Percentiles rank a stretch among this genome's conserved stretches.
Evolutionary conservation across 2,329 filamentous ascomycete genomes (phyloP).

Genomic region (Bisporella sp.): DNA sequence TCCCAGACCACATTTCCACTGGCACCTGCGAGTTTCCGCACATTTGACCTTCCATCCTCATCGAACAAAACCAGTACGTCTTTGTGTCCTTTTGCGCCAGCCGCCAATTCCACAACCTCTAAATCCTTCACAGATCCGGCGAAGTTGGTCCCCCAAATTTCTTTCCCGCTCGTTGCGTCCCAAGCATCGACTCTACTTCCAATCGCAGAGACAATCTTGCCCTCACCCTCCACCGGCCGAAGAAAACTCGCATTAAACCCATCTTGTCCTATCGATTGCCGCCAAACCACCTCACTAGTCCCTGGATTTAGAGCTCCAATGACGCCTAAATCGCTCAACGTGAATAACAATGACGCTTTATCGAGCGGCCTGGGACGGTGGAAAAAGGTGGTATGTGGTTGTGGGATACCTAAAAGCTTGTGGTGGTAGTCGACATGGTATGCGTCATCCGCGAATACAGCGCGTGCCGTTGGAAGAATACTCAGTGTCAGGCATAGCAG

Average conservation of each 20-base stretch:
- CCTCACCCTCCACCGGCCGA: constrained; percentile 70
- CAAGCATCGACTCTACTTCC: constrained; percentile 69
- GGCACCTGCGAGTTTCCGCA: constrained; percentile 66
- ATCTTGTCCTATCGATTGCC: constrained; percentile 48
- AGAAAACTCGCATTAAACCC: constrained; percentile 36
- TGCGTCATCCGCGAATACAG: constrained; percentile 86
- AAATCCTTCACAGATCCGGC: constrained; percentile 56
- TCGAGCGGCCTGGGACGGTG: constrained; percentile 76
- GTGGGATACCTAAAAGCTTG: constrained; percentile 77
- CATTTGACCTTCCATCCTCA: constrained; percentile 46
- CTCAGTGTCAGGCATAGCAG: constrained; percentile 24
- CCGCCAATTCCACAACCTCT: constrained; percentile 66
- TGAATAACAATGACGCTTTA: constrained; percentile 85
- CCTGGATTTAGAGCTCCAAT: constrained; percentile 85
- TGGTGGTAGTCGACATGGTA: constrained; percentile 91
- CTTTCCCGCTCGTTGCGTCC: constrained; percentile 75
- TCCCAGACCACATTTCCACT: constrained; percentile 76
- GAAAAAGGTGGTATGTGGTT: constrained; percentile 85
- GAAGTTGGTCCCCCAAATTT: constrained; percentile 65
- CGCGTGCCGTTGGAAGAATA: constrained; percentile 30
- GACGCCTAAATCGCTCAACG: constrained; percentile 75
- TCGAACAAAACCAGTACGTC: constrained; percentile 65
- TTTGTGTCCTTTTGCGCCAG: constrained; percentile 43
- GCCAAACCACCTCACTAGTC: constrained; percentile 79
- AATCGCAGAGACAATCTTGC: constrained; percentile 67